Evolutionary conservation across 768 basidiomycete genomes (phyloP), one percentile per base, ranked within the genome.

Genomic region (Serpula lacrymans): DNA sequence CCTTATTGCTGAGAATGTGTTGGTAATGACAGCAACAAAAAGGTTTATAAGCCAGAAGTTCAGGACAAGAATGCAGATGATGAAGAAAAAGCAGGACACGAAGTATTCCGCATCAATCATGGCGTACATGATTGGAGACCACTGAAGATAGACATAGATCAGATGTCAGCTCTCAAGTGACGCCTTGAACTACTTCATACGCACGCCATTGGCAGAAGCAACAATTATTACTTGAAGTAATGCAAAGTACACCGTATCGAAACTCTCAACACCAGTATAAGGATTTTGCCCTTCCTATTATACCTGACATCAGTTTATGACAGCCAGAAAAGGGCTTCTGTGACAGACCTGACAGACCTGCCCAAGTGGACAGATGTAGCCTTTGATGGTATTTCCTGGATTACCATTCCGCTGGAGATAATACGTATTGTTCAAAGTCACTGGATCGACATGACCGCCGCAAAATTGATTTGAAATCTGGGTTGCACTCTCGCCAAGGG

Each of bases 11-110:
- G 80, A 80, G 59, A 98, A 98, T 0, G 89, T 88, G 54, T 91
- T 87, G 21, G 91, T 90, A 47, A 95, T 94, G n/a, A 96, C 92
- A 13, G 94, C 93, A 41, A 96, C 89, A 57, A 94, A 87, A 31
- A 96, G 63, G 58, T 93, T 92, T 70, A 94, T 84, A 43, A 95
- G 71, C 89, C 89, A 91, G 58, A 96, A 90, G 61, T 97, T 95
- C 51, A 97, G 73, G 17, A 96, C 75, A 48, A 98, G 67, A 45
- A 97, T 69, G 40, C 82, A 83, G 22, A 81, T 64, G 45, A 97
- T 83, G 68, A 89, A 96, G 67, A 89, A 97, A 43, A 93, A 69
- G 47, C 77, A 84, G 1, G 91, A 88, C n/a, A 84, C 65, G 57
- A 86, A 88, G 63, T 84, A 94, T 55, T 98, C 95, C 0, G 93